Evolutionary conservation across 495 filamentous ascomycete genomes (phyloP), one percentile per base, ranked within the genome.

Genomic region (Ascobolus immersus): DNA sequence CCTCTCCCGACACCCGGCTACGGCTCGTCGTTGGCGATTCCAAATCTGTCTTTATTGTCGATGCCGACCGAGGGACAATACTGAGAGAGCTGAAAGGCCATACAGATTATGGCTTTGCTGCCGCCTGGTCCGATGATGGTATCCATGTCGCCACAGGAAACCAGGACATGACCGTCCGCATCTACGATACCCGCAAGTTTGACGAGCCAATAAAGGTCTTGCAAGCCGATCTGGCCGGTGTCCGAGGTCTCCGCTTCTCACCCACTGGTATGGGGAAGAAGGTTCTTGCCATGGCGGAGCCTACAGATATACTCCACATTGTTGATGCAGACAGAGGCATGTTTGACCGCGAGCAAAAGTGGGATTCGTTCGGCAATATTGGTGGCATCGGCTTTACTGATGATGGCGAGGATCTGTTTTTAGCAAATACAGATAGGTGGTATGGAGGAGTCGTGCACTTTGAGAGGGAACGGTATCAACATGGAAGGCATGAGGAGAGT

Each of bases 111-210:
- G 79, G 73, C 30, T 93, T 93, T 40, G 77, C 82, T 2, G 84
- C 76, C 43, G 81, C 73, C 41, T 94, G 84, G 84, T 71, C 79
- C 4, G 73, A 77, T 14, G 77, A 92, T 52, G 81, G 82, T 36
- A 70, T 70, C 49, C 77, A 76, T 30, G 69, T 92, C 35, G 84
- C 84, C 8, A 91, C 84, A 3, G 79, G 74, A 30, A 84, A 80
- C 40, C 82, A 94, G 50, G 84, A 94, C 58, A 72, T 65, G 51
- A 67, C 65, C 11, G 65, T 84, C 41, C 70, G 73, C 34, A 73
- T 94, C 41, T 92, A 71, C 68, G 84, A 94, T 47, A 72, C 76
- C 3, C 67, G 84, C 15, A 53, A 50, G 9, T 61, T 66, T 18
- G 33, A 36, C 14, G 47, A 51, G 5, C 40, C 37, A 1, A 52